phyloP scores from a whole-genome alignment of 768 basidiomycete species.

The Tephrocybe rancida region DNA sequence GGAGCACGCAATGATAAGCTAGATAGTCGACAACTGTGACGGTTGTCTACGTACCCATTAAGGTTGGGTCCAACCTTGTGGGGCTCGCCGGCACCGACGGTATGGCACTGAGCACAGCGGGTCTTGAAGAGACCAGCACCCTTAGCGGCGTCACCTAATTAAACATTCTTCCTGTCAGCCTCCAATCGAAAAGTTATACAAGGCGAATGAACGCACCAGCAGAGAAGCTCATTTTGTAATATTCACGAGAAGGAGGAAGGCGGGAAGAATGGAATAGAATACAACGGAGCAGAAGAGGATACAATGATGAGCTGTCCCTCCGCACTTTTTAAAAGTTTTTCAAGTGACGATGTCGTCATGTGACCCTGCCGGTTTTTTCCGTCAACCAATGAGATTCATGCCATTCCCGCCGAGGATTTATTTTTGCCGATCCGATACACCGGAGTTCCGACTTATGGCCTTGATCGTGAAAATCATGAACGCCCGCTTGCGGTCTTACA shows the following conservation, averaged over 20 bases:
- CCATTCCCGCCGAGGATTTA: conserved; percentile 12
- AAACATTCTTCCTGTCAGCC: no score
- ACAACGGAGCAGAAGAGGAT: conserved; percentile 14
- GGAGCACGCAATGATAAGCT: background rate
- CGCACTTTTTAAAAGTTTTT: conserved; percentile 18
- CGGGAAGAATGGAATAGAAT: no score
- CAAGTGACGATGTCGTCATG: conserved; percentile 10
- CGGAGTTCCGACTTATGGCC: no score
- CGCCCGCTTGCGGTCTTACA: no score
- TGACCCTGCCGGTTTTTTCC: conserved; percentile 21
- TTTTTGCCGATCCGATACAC: no score
- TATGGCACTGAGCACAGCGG: conserved; percentile 94
- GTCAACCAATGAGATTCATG: conserved; percentile 16
- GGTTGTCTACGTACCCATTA: conserved; percentile 87
- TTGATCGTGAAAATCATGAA: no score
- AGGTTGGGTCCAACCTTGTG: conserved; percentile 96
- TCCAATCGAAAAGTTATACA: background rate
- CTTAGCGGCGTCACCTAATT: conserved; percentile 88
- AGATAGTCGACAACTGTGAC: conserved; percentile 23
- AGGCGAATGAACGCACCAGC: conserved; percentile 33
- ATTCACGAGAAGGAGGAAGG: no score
- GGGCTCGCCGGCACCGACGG: conserved; percentile 71
- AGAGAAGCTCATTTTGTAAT: conserved; percentile 40
- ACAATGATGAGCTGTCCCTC: conserved; percentile 16
- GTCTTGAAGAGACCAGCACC: conserved; percentile 97